Evolutionary conservation across 805 yeast genomes (phyloP).

Genomic region (Wickerhamomyces xylosicus): DNA sequence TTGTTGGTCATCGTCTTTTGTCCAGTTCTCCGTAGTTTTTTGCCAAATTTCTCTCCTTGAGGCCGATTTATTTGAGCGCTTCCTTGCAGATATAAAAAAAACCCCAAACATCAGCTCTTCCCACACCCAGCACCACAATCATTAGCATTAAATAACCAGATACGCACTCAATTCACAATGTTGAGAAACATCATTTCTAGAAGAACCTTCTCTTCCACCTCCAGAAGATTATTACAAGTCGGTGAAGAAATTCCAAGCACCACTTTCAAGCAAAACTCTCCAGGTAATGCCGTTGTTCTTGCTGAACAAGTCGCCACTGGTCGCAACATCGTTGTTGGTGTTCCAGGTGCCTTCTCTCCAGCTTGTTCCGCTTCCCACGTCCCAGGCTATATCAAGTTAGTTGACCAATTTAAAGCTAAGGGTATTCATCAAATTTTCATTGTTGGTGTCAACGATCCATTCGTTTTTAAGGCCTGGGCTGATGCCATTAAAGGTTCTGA

Average conservation of each 20-base stretch:
- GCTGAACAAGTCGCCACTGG: conserved; percentile 36
- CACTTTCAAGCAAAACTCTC: conserved; percentile 46
- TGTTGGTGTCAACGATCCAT: conserved; percentile 78
- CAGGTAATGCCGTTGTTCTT: conserved; percentile 50
- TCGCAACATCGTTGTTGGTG: conserved; percentile 47
- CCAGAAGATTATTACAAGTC: conserved; percentile 27
- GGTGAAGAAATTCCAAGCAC: conserved; percentile 58
- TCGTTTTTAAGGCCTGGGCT: conserved; percentile 78
- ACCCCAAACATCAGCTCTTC: not conserved
- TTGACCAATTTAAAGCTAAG: conserved; percentile 44
- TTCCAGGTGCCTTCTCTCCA: conserved; percentile 76
- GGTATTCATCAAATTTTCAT: conserved; percentile 57
- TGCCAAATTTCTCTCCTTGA: not conserved
- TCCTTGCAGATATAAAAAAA: not conserved
- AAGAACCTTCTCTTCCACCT: conserved; percentile 19
- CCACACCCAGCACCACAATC: conserved; percentile 1
- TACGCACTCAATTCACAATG: conserved; percentile 1
- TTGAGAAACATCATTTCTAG: conserved; percentile 8
- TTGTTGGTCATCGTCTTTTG: too few species aligned
- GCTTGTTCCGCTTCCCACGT: conserved; percentile 66
- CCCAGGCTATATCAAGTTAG: conserved; percentile 56
- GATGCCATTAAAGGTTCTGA: conserved; percentile 17
- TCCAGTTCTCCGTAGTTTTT: not conserved
- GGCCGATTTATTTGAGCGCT: conserved; percentile 1
- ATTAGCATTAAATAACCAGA: not conserved